Evolutionary conservation across 768 basidiomycete species (phyloP).

Genomic region (Kwoniella pini): DNA sequence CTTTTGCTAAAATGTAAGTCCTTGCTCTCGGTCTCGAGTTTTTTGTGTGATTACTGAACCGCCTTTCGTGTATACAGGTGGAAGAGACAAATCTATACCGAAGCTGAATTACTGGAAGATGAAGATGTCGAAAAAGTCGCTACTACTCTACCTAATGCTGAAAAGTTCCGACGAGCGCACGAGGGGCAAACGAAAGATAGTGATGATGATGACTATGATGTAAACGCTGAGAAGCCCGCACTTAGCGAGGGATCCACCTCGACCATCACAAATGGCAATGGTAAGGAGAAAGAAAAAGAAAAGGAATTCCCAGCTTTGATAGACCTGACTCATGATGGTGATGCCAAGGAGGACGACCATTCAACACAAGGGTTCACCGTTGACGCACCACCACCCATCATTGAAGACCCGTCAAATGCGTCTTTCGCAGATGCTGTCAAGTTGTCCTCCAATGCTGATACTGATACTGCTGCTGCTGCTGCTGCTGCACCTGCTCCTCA

Average conservation of each 20-base stretch:
- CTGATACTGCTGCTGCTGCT: background rate
- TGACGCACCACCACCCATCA: conserved; percentile 8
- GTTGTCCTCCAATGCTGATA: background rate
- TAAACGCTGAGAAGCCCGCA: background rate
- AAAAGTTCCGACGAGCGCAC: conserved; percentile 9
- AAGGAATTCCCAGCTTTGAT: background rate
- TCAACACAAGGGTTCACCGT: conserved; percentile 30
- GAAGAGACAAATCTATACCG: conserved; percentile 75
- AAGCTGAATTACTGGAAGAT: conserved; percentile 57
- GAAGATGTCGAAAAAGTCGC: conserved; percentile 25
- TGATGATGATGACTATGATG: conserved; percentile 3
- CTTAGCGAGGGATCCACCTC: background rate
- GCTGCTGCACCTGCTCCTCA: background rate
- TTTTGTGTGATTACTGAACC: background rate
- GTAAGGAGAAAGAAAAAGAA: no score
- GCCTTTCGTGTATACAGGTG: conserved; percentile 62
- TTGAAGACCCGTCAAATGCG: conserved; percentile 9
- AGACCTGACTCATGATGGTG: background rate
- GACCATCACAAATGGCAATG: background rate
- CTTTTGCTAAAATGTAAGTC: conserved; percentile 43
- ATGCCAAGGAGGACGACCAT: conserved; percentile 57
- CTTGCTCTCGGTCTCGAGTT: background rate
- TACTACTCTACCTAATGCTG: conserved; percentile 3
- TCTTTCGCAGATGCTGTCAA: conserved; percentile 26
- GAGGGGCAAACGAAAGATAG: background rate